Base-by-base conservation (phyloP, 179 eudicot genomes). In the Gypsophila paniculata region DNA sequence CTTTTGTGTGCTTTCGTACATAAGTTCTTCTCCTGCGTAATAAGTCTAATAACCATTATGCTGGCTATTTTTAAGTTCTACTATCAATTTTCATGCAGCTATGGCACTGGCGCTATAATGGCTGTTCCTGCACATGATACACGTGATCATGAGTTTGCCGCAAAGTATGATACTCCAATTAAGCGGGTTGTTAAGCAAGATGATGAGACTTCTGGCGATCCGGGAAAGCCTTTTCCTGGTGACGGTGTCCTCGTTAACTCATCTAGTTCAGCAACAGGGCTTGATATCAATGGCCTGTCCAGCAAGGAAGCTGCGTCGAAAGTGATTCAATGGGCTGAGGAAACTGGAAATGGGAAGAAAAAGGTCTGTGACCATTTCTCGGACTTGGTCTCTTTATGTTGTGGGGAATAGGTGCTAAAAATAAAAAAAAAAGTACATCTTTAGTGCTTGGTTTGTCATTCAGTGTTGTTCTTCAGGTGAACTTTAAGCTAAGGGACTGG, bases 81-180 rank as follows among this genome's bases (percentile, higher is more conserved):
- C 69, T 65, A 7, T 57, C 26, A 34, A 15, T 57, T 17, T 72
- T 74, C 53, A 18, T 80, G 83, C 86, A 94, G 99, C 85, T 94
- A 94, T 79, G 99, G 97, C 61, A 89, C 99, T 15, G 99, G 99
- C 71, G 97, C 97, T 78, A 91, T 94, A 77, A 94, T 94, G 99
- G 99, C 99, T 75, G 99, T 94, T 73, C 99, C 99, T 72, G 99
- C 96, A 32, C 99, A 94, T 82, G 99, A 94, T 74, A 65, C 84
- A 25, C 94, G 97, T 49, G 99, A 94, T 77, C 85, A 88, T 81
- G 99, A 91, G 77, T 94, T 94, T 79, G 94, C 99, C 63, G 62
- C 81, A 67, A 91, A 88, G 73, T 94, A 91, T 79, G 81, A 83
- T 68, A 85, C 91, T 67, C 89, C 90, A 26, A 74, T 94, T 26